A percentile compares a stretch with the other conserved stretches of the same genome.
Conservation (phyloP, 106 monocot species). For the Triglochin maritima region DNA sequence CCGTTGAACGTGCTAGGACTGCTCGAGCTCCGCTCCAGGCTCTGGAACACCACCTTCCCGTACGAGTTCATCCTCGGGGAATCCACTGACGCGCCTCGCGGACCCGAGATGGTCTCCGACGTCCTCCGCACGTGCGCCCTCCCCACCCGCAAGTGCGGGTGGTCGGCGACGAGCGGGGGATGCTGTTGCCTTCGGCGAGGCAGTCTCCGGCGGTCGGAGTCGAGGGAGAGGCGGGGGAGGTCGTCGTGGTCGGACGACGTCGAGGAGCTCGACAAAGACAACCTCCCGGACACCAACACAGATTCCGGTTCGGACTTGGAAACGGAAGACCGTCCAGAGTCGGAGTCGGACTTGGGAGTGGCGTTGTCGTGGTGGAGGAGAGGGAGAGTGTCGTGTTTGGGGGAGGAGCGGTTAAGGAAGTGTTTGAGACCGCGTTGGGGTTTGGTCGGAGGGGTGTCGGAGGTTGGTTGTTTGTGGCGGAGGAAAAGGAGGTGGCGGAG, state of each 20-base stretch:
- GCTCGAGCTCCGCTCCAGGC: slow-evolving; percentile 67
- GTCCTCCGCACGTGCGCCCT: neutral
- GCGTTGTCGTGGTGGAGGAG: no score
- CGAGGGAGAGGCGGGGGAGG: slow-evolving; percentile 64
- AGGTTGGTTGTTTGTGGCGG: no score
- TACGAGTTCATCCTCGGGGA: slow-evolving; percentile 83
- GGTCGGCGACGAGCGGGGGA: neutral
- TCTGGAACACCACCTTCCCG: slow-evolving; percentile 68
- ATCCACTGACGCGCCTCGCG: slow-evolving; percentile 38
- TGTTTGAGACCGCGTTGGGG: slow-evolving; percentile 20
- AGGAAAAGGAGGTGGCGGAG: no score
- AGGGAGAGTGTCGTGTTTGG: no score
- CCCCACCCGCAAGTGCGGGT: neutral
- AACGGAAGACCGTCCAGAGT: slow-evolving; percentile 45
- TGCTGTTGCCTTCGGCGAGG: neutral
- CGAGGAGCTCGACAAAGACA: slow-evolving; percentile 54
- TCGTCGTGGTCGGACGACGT: slow-evolving; percentile 66
- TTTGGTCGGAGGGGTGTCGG: no score
- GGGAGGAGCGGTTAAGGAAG: slow-evolving; percentile 22
- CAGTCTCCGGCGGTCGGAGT: slow-evolving; percentile 33
- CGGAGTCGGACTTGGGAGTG: slow-evolving; percentile 9
- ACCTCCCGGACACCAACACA: slow-evolving; percentile 31
- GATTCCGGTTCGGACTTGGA: slow-evolving; percentile 34
- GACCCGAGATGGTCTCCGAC: neutral
- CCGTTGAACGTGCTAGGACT: slow-evolving; percentile 53